These are phyloP conservation scores for Groenewaldozyma sp. DNA, from an alignment of 1,139 yeast genomes.

Conservation along the genomic window DNA sequence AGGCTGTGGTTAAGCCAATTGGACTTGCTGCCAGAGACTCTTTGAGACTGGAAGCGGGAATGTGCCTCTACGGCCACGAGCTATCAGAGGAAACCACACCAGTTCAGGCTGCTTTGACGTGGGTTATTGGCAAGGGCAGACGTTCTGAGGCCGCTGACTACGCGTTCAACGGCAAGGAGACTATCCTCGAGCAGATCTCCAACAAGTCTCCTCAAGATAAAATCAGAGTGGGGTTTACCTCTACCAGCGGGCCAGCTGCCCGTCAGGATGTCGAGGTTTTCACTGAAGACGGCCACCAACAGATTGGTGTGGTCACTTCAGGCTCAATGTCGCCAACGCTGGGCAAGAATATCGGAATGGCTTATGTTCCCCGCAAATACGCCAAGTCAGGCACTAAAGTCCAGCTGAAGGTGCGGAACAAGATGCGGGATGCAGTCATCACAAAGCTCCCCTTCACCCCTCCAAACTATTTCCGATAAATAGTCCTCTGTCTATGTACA, in stretches of 20 bases:
- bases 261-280: slow-evolving; percentile 71
- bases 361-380: slow-evolving; percentile 64
- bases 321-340: slow-evolving; percentile 87
- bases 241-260: slow-evolving; percentile 89
- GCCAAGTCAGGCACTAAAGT: slow-evolving; percentile 71
- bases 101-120: slow-evolving; percentile 75
- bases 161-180: slow-evolving; percentile 77
- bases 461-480: slow-evolving; percentile 53
- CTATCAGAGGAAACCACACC: slow-evolving; percentile 76
- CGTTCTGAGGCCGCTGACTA: slow-evolving; percentile 40
- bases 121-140: slow-evolving; percentile 83
- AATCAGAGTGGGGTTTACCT: slow-evolving; percentile 67
- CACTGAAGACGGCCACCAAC: slow-evolving; percentile 38
- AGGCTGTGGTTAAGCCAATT: slow-evolving; percentile 56
- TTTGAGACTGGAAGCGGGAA: slow-evolving; percentile 90
- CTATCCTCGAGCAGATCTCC: slow-evolving; percentile 59
- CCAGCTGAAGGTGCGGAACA: slow-evolving; percentile 73
- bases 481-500: too few relatives aligned
- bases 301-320: slow-evolving; percentile 73
- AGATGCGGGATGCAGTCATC: slow-evolving; percentile 62
- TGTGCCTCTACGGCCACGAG: slow-evolving; percentile 96
- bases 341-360: slow-evolving; percentile 81
- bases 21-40: slow-evolving; percentile 98
- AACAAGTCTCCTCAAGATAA: slow-evolving; percentile 42
- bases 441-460: slow-evolving; percentile 79